Evolutionary conservation across 2,329 filamentous ascomycete genomes (phyloP), one percentile per base, ranked within the genome.

Genomic region (Calonectria ilicicola): DNA sequence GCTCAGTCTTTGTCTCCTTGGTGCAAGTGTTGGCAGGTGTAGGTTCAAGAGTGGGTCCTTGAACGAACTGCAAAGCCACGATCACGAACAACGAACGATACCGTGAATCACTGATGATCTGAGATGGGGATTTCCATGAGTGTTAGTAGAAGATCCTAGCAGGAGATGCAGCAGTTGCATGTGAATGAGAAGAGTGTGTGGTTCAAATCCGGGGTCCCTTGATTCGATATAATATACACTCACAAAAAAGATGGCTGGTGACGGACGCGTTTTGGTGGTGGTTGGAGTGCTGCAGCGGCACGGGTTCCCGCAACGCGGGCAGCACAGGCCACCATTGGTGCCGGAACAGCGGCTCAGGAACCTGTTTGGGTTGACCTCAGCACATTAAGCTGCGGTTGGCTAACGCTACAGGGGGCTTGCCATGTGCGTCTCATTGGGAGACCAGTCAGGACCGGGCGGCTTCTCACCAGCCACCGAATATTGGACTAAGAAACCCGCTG

Each of bases 211-310:
- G 67, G 29, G 65, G 63, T 56, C 66, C 70, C 63, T 74, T 27
- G 56, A 67, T 74, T 75, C 65, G 74, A 77, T 79, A 77, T 79
- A 80, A 75, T 60, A 60, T 60, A 60, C 69, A 27, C 68, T 51
- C 73, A 66, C 69, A 79, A 80, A 76, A 77, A 26, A 72, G 78
- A 79, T 79, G 78, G 78, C 78, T 80, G 78, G 78, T 77, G 69
- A 73, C 51, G 62, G 40, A 53, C 35, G 66, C 69, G 72, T 74
- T 77, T 76, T 78, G 69, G 70, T 74, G 77, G 78, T 76, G 78
- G 78, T 77, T 80, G 78, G 78, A 74, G 71, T 70, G 72, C 51
- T 65, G 67, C 68, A 62, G 72, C 67, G 60, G 53, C 72, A 69
- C 77, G 76, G 78, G 67, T 47, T 65, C 51, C 60, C 51, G 70